Base-by-base conservation (phyloP, 768 basidiomycete genomes). In the Rhizopogon roseolus region DNA sequence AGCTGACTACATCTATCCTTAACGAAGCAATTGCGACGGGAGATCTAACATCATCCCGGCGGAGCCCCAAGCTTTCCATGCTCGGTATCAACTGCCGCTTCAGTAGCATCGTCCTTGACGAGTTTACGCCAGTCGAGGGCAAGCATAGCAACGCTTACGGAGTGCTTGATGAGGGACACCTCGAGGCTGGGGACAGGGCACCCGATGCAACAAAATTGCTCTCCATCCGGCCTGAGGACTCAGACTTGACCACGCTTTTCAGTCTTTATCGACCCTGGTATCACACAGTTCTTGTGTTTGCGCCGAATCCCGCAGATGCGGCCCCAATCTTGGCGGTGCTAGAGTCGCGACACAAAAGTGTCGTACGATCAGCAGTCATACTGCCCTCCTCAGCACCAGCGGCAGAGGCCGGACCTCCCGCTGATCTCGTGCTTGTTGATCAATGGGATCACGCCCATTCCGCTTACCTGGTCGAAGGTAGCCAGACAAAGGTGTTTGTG, bases 111-210 rank as follows among this genome's bases (percentile, higher is more conserved):
- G 65, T 74, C 3, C 38, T 68, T 0, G 71, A 78, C 57, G 74
- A 76, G 52, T 64, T 66, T 10, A 34, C 60, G 40, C 59, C 45
- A 0, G 10, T 34, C 2, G 34, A 34, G 1, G 34, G 34, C 5
- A 58, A 25, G 7, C 58, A 52, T 0, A 45, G 55, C 41, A 48
- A 32, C 27, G 53, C 63, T 6, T 64, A 64, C 9, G 51, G 57
- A 17, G 4, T 50, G 9, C 22, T 64, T 8, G 56, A 62, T 4
- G 67, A 71, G 41, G 64, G 59, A 0, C 58, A 52, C 8, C 40
- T 77, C 5, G 58, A 64, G 1, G 78, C 76, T 5, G 77, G 77
- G 0, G 77, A 79, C 58, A 66, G 77, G 36, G 75, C 76, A 8
- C 75, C 75, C 0, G 75, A 78, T 54, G 74, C 76, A 2, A 64